A percentile compares a stretch with the other conserved stretches of the same genome.
Conservation (phyloP, 2,329 filamentous ascomycete species). For the Zymoseptoria pseudotritici region DNA sequence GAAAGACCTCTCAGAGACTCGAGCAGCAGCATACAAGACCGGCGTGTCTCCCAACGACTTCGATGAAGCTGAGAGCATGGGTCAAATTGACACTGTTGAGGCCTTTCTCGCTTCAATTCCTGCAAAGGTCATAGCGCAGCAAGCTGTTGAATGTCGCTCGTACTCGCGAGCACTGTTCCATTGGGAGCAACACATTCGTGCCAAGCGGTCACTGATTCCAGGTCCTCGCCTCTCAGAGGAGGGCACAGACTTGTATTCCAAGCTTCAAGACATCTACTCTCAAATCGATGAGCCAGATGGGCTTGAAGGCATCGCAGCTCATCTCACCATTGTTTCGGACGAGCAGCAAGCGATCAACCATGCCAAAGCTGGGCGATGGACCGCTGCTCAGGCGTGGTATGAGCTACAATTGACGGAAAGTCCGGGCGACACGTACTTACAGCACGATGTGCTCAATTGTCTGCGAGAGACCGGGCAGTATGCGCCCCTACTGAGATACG, state of each 20-base stretch:
- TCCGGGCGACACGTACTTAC: constrained; percentile 67
- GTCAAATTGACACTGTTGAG: constrained; percentile 60
- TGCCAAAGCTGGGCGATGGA: constrained; percentile 86
- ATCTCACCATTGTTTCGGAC: constrained; percentile 78
- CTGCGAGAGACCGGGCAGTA: constrained; percentile 94
- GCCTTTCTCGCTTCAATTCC: constrained; percentile 62
- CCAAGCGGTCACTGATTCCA: constrained; percentile 36
- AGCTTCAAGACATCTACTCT: constrained; percentile 87
- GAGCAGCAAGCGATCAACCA: constrained; percentile 91
- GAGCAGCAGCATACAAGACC: constrained; percentile 37
- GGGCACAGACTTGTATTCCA: constrained; percentile 45
- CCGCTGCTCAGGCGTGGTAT: constrained; percentile 95
- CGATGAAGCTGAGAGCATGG: constrained; percentile 46
- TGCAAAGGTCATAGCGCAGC: constrained; percentile 65
- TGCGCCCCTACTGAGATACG: constrained; percentile 64
- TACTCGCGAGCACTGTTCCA: constrained; percentile 90
- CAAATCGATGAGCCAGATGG: constrained; percentile 97
- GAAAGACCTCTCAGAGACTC: constrained; percentile 37
- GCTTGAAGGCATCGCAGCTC: constrained; percentile 85
- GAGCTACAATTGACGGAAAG: constrained; percentile 78
- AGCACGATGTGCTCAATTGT: constrained; percentile 77
- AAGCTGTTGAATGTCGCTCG: constrained; percentile 88
- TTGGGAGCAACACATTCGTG: constrained; percentile 81
- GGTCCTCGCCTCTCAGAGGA: constrained; percentile 36
- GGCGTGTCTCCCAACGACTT: constrained; percentile 39